Percentiles rank a stretch among this genome's conserved stretches.
phyloP scores from a whole-genome alignment of 768 basidiomycete genomes.

The Guyanaporus albipodus region DNA sequence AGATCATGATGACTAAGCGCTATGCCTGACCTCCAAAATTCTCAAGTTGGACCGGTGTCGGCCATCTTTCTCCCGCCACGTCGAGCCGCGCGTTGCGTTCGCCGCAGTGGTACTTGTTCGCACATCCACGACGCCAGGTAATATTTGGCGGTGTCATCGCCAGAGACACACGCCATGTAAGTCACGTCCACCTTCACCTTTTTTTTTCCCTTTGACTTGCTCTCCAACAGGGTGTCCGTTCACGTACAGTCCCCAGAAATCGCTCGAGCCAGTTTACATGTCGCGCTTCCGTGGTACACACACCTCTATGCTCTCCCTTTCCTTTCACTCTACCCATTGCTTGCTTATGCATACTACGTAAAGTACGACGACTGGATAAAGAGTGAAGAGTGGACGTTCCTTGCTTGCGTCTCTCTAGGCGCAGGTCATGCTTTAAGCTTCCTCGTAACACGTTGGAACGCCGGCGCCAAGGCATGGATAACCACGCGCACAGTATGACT shows the following conservation, averaged over 20 bases:
- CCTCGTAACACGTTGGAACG: slow-evolving; percentile 86
- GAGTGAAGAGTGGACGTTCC: slow-evolving; percentile 97
- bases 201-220: background rate
- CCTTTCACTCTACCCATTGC: slow-evolving; percentile 74
- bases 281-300: slow-evolving; percentile 61
- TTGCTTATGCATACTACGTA: slow-evolving; percentile 89
- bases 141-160: slow-evolving; percentile 3
- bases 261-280: slow-evolving; percentile 59
- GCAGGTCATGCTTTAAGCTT: slow-evolving; percentile 91
- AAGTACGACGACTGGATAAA: slow-evolving; percentile 88
- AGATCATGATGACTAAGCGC: no score
- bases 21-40: background rate
- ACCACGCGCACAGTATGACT: slow-evolving; percentile 66
- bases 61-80: slow-evolving; percentile 2
- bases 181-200: background rate
- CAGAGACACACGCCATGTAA: slow-evolving; percentile 16
- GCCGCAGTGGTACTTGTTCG: background rate
- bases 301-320: slow-evolving; percentile 77
- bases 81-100: background rate
- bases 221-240: slow-evolving; percentile 37
- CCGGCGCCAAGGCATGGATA: slow-evolving; percentile 71
- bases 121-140: background rate
- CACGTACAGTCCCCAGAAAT: slow-evolving; percentile 66
- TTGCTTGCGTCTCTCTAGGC: slow-evolving; percentile 81
- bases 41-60: background rate